These are phyloP conservation scores for Gossypium longicalyx DNA, from an alignment of 345 rosid species.

Conservation along the genomic window DNA sequence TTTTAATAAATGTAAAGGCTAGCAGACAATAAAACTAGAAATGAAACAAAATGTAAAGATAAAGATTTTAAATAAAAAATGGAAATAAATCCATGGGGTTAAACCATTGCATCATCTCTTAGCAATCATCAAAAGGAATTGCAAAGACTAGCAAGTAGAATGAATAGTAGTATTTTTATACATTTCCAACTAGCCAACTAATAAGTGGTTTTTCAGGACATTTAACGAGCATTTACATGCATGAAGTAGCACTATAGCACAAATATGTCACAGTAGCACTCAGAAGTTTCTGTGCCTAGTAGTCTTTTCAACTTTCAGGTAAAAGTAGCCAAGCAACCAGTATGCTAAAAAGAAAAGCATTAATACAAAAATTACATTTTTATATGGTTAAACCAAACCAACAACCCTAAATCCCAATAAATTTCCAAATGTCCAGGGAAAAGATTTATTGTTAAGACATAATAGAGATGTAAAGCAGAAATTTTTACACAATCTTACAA, in stretches of 20 bases:
- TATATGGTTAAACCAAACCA: neutral
- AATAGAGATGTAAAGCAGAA: neutral
- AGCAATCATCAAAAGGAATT: constrained; percentile 2
- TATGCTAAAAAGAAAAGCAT: neutral
- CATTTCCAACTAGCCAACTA: neutral
- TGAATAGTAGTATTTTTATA: neutral
- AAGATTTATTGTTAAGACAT: neutral
- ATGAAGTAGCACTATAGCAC: neutral
- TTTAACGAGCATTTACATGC: neutral
- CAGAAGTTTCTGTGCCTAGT: neutral
- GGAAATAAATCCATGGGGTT: neutral
- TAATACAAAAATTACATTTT: neutral
- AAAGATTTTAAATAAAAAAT: neutral
- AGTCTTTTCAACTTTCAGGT: neutral
- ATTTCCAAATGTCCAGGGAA: neutral
- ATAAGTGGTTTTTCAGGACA: neutral
- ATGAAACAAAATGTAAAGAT: neutral
- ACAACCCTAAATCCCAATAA: neutral
- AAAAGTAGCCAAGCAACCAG: neutral
- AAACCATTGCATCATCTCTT: constrained; percentile 3
- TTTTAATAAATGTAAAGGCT: constrained; percentile 4
- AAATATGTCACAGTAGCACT: neutral
- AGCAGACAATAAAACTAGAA: neutral
- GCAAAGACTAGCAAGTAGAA: neutral
- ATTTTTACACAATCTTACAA: neutral